Evolutionary conservation across 2,329 filamentous ascomycete species (phyloP).

Genomic region (Neonectria coccinea): DNA sequence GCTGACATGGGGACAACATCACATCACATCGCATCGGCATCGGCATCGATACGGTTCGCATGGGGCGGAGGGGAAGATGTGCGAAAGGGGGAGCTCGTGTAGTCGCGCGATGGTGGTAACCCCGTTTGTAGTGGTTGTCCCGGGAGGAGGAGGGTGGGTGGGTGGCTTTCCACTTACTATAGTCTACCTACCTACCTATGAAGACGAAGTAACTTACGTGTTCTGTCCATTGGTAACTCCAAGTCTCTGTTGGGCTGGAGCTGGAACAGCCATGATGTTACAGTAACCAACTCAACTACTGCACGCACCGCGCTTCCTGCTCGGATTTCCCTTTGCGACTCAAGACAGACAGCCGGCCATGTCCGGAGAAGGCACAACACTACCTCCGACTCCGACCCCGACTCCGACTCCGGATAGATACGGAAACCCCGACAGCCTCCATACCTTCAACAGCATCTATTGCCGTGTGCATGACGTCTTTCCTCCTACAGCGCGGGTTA

Average conservation of each 20-base stretch:
- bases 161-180: not conserved
- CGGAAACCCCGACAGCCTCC: not conserved
- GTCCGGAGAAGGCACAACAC: not conserved
- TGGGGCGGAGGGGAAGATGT: not conserved
- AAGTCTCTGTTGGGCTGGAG: not conserved
- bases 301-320: not conserved
- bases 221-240: not conserved
- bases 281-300: not conserved
- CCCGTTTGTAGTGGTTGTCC: not conserved
- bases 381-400: not conserved
- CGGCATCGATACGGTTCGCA: not conserved
- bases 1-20: not conserved
- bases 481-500: too few species aligned
- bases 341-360: not conserved
- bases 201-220: not conserved
- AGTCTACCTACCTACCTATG: too few species aligned
- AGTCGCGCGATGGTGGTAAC: not conserved
- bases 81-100: not conserved
- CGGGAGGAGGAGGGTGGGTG: not conserved
- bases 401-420: constrained; percentile 4
- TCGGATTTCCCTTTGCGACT: not conserved
- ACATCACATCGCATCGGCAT: not conserved
- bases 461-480: not conserved
- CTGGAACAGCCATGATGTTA: not conserved
- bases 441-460: too few species aligned